Evolutionary conservation across 495 filamentous ascomycete species (phyloP), one percentile per base, ranked within the genome.

Genomic region (Podospora didyma): DNA sequence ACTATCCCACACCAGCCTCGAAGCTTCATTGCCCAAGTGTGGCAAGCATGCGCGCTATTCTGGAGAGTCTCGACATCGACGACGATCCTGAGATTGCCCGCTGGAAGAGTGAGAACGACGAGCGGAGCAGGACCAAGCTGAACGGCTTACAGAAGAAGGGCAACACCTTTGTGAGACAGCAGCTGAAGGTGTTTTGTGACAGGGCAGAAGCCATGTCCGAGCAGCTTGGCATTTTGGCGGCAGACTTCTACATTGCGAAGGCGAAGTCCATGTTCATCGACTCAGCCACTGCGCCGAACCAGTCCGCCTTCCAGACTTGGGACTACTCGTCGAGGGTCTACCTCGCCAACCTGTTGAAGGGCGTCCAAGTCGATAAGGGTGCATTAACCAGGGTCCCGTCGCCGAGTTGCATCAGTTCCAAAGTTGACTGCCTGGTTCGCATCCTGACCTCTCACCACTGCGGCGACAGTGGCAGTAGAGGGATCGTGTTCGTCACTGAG

Each of bases 401-500:
- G 45, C 20, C 45, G 7, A 19, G n/a, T 12, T 6, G 17, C 45
- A 47, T 47, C 45, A 9, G 7, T 5, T 3, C 19, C 45, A 47
- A 47, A 19, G 2, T 47, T 0, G 20, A 47, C 10, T 22, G 45
- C 11, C 45, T 47, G 11, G 22, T 22, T 16, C 19, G 22, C 6
- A 47, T 47, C 16, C 45, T 47, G 16, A 7, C 17, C 22, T 47
- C 45, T 16, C 61, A 75, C 1, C 3, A 42, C 39, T 4, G 39
- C 39, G 39, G 39, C 39, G 55, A 54, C 1, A 58, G 68, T 10
- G 68, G 71, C 0, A 82, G 84, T 49, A 79, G 78, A 1, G 85
- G 84, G 0, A 71, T 92, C 4, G 70, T 92, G 1, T 92, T 92
- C 59, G 86, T 81, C 1, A 70, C 85, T 56, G 80, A 87, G 55